phyloP scores from a whole-genome alignment of 2,329 filamentous ascomycete genomes.

The Xylaria sp. region DNA sequence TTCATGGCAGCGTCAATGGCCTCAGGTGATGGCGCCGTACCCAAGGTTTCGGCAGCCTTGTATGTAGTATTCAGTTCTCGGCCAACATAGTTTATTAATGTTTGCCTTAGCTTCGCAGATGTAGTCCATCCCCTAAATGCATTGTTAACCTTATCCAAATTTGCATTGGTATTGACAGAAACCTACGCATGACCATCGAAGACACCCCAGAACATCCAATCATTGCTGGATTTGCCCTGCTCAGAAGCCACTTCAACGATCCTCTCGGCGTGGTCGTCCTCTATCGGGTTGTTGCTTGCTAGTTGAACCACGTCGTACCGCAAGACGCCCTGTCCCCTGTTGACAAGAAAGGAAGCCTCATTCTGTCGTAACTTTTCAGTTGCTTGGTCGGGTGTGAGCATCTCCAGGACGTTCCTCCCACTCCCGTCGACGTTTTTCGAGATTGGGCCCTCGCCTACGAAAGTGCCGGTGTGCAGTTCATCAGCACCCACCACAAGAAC shows the following conservation, averaged over 20 bases:
- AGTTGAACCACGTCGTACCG: slow-evolving; percentile 95
- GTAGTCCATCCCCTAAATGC: slow-evolving; percentile 87
- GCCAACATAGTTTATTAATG: slow-evolving; percentile 89
- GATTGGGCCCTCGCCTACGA: slow-evolving; percentile 84
- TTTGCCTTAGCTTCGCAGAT: slow-evolving; percentile 91
- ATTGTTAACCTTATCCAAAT: slow-evolving; percentile 13
- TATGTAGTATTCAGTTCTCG: slow-evolving; percentile 93
- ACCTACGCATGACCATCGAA: slow-evolving; percentile 94
- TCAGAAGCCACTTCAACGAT: slow-evolving; percentile 84
- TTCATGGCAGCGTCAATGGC: slow-evolving; percentile 93
- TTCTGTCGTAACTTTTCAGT: slow-evolving; percentile 86
- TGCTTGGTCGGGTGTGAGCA: slow-evolving; percentile 94
- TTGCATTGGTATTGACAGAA: not conserved
- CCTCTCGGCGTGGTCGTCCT: slow-evolving; percentile 98
- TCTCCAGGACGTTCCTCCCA: slow-evolving; percentile 87
- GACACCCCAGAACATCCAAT: slow-evolving; percentile 99
- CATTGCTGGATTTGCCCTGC: slow-evolving; percentile 61
- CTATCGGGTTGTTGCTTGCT: slow-evolving; percentile 95
- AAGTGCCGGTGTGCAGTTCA: slow-evolving; percentile 85
- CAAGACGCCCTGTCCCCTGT: slow-evolving; percentile 86
- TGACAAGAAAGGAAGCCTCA: slow-evolving; percentile 90
- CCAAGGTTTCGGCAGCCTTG: slow-evolving; percentile 68
- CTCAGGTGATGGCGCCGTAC: slow-evolving; percentile 72
- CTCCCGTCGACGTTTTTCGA: slow-evolving; percentile 87
- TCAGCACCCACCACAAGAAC: slow-evolving; percentile 90